Conservation (phyloP, 495 filamentous ascomycete species). For the Annulohypoxylon maeteangense region DNA sequence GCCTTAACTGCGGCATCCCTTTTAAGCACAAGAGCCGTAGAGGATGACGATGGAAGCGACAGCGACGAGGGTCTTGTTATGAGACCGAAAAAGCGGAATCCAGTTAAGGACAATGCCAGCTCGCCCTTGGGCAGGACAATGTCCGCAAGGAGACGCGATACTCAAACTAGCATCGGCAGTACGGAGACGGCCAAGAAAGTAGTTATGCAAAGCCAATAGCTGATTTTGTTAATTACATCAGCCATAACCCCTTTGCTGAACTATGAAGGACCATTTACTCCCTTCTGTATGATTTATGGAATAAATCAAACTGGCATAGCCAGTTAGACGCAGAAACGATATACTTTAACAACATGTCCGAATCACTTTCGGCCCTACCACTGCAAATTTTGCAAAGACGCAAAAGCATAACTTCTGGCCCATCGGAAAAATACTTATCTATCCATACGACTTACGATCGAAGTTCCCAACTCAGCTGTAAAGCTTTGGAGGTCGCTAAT, state of each 20-base stretch:
- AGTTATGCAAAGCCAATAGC: conserved; percentile 41
- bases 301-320: background rate
- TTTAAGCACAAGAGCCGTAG: conserved; percentile 43
- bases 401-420: background rate
- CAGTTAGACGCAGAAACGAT: background rate
- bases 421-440: background rate
- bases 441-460: background rate
- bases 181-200: conserved; percentile 68
- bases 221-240: background rate
- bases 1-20: conserved; percentile 43
- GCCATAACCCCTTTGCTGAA: background rate
- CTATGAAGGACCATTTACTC: background rate
- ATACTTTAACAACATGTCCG: no score
- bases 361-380: background rate
- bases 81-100: conserved; percentile 48
- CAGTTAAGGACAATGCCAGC: conserved; percentile 38
- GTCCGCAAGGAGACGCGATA: conserved; percentile 57
- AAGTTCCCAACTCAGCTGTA: background rate
- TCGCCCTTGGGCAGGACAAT: conserved; percentile 47
- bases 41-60: conserved; percentile 66
- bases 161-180: conserved; percentile 63
- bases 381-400: background rate
- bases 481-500: background rate
- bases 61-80: conserved; percentile 65
- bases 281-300: background rate